These are phyloP conservation scores for Thermomucor indicae-seudaticae DNA, from an alignment of 371 early-diverging fungal genomes.

Conservation along the genomic window DNA sequence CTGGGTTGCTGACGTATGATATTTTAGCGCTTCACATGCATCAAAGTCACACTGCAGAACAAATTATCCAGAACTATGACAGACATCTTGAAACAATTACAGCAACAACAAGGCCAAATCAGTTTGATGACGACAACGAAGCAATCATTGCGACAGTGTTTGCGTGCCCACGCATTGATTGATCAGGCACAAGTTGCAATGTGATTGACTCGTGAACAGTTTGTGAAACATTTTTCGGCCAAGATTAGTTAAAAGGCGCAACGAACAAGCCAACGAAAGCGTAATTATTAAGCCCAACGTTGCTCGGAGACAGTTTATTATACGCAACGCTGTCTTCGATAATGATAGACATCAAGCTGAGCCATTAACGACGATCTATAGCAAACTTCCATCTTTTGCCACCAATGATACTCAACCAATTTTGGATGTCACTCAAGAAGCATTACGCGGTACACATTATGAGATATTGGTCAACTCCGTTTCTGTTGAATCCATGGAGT, in stretches of 20 bases:
- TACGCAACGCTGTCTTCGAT: conserved; percentile 7
- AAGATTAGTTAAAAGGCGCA: conserved; percentile 43
- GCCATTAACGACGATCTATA: conserved; percentile 54
- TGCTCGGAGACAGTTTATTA: neutral
- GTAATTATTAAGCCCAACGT: neutral
- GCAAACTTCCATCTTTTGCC: conserved; percentile 54
- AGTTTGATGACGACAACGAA: conserved; percentile 38
- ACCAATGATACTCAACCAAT: conserved; percentile 46
- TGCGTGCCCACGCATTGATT: conserved; percentile 71
- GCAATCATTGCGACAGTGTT: conserved; percentile 60
- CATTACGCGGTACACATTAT: conserved; percentile 64
- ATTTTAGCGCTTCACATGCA: conserved; percentile 73
- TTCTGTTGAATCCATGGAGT: conserved; percentile 51
- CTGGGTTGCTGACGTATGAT: too few relatives aligned
- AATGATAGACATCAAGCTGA: conserved; percentile 7
- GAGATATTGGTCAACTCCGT: conserved; percentile 69
- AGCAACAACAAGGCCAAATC: conserved; percentile 29
- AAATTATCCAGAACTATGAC: conserved; percentile 50
- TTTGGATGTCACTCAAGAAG: conserved; percentile 56
- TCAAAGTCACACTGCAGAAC: conserved; percentile 65
- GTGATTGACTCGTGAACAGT: conserved; percentile 55
- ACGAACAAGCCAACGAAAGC: neutral
- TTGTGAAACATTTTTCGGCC: conserved; percentile 52
- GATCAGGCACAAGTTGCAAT: conserved; percentile 72
- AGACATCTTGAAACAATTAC: conserved; percentile 42